phyloP scores from a whole-genome alignment of 305 asterid genomes.

The Fraxinus sp. region DNA sequence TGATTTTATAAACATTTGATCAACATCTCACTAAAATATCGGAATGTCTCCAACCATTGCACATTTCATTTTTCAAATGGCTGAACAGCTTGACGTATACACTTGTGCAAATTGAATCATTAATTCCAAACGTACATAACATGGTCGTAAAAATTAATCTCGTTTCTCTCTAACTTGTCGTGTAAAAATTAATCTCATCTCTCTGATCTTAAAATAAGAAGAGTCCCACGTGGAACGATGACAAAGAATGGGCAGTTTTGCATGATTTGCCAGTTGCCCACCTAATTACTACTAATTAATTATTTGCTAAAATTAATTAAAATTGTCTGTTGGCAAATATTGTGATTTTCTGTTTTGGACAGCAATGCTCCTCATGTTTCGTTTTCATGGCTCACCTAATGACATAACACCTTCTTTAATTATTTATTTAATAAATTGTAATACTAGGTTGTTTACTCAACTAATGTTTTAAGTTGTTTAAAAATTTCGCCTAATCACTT shows the following conservation, averaged over 20 bases:
- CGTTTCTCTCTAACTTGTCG: background rate
- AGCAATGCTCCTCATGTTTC: background rate
- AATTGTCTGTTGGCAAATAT: slow-evolving; percentile 14
- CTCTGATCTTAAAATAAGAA: background rate
- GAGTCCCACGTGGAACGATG: slow-evolving; percentile 10
- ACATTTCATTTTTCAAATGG: no score
- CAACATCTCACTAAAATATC: no score
- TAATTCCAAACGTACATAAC: no score
- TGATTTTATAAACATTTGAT: no score
- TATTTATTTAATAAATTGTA: background rate
- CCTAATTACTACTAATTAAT: slow-evolving; percentile 21
- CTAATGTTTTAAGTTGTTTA: background rate
- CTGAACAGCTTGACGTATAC: no score
- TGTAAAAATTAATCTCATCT: background rate
- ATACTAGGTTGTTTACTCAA: background rate
- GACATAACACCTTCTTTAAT: background rate
- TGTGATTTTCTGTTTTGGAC: slow-evolving; percentile 12
- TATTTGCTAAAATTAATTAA: background rate
- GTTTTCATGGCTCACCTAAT: slow-evolving; percentile 27
- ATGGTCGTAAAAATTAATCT: no score
- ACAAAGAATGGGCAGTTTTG: background rate
- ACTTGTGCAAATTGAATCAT: no score
- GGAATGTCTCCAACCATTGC: background rate
- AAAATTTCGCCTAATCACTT: no score
- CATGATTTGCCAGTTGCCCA: slow-evolving; percentile 25